Evolutionary conservation across 768 basidiomycete genomes (phyloP), one percentile per base, ranked within the genome.

Genomic region (Candolleomyces efflorescens): DNA sequence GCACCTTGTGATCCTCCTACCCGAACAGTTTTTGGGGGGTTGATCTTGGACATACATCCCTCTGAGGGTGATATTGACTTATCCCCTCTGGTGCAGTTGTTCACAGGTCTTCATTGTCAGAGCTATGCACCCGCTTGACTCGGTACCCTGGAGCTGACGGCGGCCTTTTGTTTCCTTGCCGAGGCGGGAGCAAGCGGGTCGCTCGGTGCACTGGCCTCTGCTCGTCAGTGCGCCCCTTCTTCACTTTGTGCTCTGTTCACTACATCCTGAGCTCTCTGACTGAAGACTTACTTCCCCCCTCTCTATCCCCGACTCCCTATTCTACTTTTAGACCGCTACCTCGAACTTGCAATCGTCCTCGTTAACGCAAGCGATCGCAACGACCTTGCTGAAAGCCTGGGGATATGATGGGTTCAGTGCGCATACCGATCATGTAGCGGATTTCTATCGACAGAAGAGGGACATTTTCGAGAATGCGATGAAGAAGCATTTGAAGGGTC

Each of bases 401-500:
- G 92, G 90, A 9, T 81, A 87, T 67, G 79, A 86, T 1, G 87
- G 87, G 11, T 92, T 95, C 71, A 67, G 80, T 37, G 69, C 75
- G 2, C 94, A 97, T 73, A 84, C 83, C 9, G 73, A 78, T 51
- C 73, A 65, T 20, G 90, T 94, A 23, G 79, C 91, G n/a, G 71
- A 73, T 17, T 92, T 92, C 70, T 92, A 93, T 71, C 79, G 78
- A 62, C 70, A 70, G 62, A 90, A 87, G 71, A 78, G 92, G 56
- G 86, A 92, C 63, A 75, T 85, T 20, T 96, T 97, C 68, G 89
- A 92, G 69, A 69, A 67, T 1, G 86, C 89, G 50, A 84, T 94
- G 77, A 77, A 81, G 65, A 83, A 81, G 65, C 82, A 96, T 69
- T 81, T 97, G n/a, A 73, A 76, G 50, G 92, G 85, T 2, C 75